phyloP scores from a whole-genome alignment of 164 flowering plant species.

The Tetrastigma voinierianum region DNA sequence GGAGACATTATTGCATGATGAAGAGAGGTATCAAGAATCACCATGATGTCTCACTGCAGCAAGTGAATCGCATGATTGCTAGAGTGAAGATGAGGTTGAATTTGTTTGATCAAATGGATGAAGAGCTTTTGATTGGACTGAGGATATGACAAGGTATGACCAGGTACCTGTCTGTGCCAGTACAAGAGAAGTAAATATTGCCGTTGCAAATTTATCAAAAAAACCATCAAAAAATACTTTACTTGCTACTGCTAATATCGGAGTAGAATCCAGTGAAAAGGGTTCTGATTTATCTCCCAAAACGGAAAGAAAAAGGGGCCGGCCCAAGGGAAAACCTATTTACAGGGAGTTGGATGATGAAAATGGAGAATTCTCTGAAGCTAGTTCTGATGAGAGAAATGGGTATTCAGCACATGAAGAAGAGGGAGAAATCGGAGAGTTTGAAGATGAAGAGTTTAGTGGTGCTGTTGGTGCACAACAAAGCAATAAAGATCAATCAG shows the following conservation, averaged over 20 bases:
- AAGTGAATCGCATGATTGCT: conserved; percentile 98
- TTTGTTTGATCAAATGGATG: conserved; percentile 97
- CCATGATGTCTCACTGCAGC: conserved; percentile 91
- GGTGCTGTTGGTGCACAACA: conserved; percentile 49
- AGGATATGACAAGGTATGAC: conserved; percentile 77
- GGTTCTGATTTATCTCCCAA: conserved; percentile 44
- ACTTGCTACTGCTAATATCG: conserved; percentile 33
- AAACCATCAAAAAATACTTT: conserved; percentile 62
- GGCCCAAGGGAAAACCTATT: conserved; percentile 69
- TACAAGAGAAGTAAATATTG: conserved; percentile 71
- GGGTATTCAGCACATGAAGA: conserved; percentile 65
- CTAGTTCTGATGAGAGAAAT: conserved; percentile 80
- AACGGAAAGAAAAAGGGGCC: conserved; percentile 73
- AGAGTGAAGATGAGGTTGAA: conserved; percentile 94
- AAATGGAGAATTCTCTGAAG: conserved; percentile 77
- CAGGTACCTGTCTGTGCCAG: conserved; percentile 88
- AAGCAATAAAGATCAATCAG: conserved; percentile 47
- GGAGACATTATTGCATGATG: conserved; percentile 93
- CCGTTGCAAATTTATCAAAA: conserved; percentile 68
- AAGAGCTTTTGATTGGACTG: conserved; percentile 87
- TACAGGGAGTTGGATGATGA: conserved; percentile 94
- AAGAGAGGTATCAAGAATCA: conserved; percentile 96
- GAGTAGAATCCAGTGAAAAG: conserved; percentile 45
- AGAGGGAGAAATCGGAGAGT: conserved; percentile 82
- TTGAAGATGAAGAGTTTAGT: conserved; percentile 78